Percentiles rank a stretch among this genome's conserved stretches.
phyloP scores from a whole-genome alignment of 768 basidiomycete genomes.

The Glaciozyma martinii region DNA sequence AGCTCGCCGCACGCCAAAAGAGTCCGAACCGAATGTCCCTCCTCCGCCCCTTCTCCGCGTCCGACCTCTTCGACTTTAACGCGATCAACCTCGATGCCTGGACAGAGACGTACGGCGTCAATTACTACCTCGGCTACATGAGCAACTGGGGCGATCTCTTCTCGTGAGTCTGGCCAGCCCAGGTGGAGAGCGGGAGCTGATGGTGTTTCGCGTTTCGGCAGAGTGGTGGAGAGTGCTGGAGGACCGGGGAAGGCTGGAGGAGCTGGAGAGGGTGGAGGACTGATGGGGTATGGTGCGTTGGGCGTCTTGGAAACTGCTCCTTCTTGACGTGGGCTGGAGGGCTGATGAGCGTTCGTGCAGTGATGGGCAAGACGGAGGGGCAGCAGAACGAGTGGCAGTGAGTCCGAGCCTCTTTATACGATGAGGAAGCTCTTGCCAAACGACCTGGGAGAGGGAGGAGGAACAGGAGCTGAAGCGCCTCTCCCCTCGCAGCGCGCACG shows the following conservation, averaged over 20 bases:
- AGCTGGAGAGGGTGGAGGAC: slow-evolving; percentile 40
- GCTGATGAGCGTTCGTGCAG: slow-evolving; percentile 43
- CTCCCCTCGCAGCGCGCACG: slow-evolving; percentile 57
- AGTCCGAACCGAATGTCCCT: slow-evolving; percentile 25
- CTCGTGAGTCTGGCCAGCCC: slow-evolving; percentile 35
- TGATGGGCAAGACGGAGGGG: slow-evolving; percentile 90
- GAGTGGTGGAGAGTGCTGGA: slow-evolving; percentile 27
- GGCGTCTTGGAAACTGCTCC: neutral
- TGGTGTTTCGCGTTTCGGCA: slow-evolving; percentile 2
- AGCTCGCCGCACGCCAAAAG: neutral
- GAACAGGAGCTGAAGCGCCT: neutral
- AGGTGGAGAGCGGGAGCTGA: neutral
- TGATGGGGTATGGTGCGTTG: slow-evolving; percentile 84
- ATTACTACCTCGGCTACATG: slow-evolving; percentile 81
- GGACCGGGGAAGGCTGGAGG: slow-evolving; percentile 3
- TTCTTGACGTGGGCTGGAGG: neutral
- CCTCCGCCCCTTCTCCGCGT: slow-evolving; percentile 32
- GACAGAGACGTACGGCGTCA: slow-evolving; percentile 95
- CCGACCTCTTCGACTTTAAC: slow-evolving; percentile 35
- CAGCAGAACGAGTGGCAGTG: slow-evolving; percentile 60
- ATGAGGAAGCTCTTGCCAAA: neutral
- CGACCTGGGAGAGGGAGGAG: too few relatives aligned
- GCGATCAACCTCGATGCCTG: slow-evolving; percentile 73
- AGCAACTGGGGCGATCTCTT: slow-evolving; percentile 88
- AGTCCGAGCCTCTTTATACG: slow-evolving; percentile 35